Base-by-base conservation (phyloP, 225 moss, liverwort and hornwort genomes). In the Bryoerythrophyllum caledonicum region DNA sequence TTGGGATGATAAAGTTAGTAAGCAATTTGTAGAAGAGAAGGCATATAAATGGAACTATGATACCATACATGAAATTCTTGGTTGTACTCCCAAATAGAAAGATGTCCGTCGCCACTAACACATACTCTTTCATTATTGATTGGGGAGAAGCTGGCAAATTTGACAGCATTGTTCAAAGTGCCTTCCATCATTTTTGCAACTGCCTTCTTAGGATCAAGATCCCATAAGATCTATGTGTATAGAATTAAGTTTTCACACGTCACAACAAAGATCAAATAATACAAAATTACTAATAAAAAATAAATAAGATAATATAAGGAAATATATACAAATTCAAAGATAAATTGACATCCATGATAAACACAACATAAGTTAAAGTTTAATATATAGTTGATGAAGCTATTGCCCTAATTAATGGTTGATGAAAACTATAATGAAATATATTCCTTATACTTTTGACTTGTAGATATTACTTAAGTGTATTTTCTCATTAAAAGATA, bases 21-120 rank as follows among this genome's bases (percentile, higher is more conserved):
- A 7, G 1, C 1, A 48, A 19, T 19, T 6, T 48, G 17, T 48
- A 48, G 2, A 38, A 10, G 10, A 3, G 7, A 65, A 12, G 16
- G 26, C 65, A 44, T 53, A 12, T n/a, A n/a, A 55, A 5, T 57
- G 10, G 8, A 2, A 1, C 25, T 4, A 35, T 17, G 2, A 51
- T 65, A 9, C 74, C 10, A 28, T 82, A 97, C 96, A 81, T 92
- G 88, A 57, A 94, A 97, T 52, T 76, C 91, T 35, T 88, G 73
- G 26, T 84, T 75, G 15, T 91, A 97, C 24, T 90, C 87, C 96
- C 96, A 94, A 2, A 97, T 32, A 3, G 82, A 78, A 2, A 97
- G 57, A 53, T 94, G 84, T 9, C 94, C 94, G 67, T 78, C 78
- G n/a, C 96, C 91, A 9, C 92, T 92, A 2, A 92, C 80, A 41